A percentile compares a stretch with the other conserved stretches of the same genome.
These are phyloP conservation scores for Populus ilicifolia DNA, from an alignment of 345 rosid species.

Conservation along the genomic window DNA sequence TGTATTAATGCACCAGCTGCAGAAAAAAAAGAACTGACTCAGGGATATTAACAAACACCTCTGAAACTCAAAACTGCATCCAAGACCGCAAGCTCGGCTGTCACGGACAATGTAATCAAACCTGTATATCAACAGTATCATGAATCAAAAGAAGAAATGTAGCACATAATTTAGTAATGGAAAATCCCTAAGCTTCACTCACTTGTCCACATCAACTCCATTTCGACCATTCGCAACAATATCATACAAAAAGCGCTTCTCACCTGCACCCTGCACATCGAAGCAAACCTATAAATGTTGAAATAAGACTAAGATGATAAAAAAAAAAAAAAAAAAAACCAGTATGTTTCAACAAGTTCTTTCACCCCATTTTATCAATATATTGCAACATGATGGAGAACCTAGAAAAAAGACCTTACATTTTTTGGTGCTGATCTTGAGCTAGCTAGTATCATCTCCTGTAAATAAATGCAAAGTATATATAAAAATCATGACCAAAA, in stretches of 20 bases:
- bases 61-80: constrained; percentile 73
- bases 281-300: constrained; percentile 4
- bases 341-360: constrained; percentile 8
- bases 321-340: background rate
- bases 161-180: background rate
- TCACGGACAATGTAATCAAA: constrained; percentile 95
- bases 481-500: background rate
- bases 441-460: constrained; percentile 92
- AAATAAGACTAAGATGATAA: background rate
- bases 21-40: constrained; percentile 2
- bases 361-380: constrained; percentile 6
- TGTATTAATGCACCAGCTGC: background rate
- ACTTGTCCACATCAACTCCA: constrained; percentile 95
- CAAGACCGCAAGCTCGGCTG: constrained; percentile 87
- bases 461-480: constrained; percentile 24
- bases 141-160: background rate
- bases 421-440: constrained; percentile 48
- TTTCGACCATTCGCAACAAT: constrained; percentile 97
- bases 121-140: constrained; percentile 35
- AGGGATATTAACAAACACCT: constrained; percentile 47
- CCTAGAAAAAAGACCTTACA: constrained; percentile 35
- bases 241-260: constrained; percentile 81
- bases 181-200: constrained; percentile 8
- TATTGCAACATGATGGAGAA: constrained; percentile 1
- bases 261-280: constrained; percentile 43